Evolutionary conservation across 257 asterid species (phyloP).

Genomic region (Solanum lycopersicoides): DNA sequence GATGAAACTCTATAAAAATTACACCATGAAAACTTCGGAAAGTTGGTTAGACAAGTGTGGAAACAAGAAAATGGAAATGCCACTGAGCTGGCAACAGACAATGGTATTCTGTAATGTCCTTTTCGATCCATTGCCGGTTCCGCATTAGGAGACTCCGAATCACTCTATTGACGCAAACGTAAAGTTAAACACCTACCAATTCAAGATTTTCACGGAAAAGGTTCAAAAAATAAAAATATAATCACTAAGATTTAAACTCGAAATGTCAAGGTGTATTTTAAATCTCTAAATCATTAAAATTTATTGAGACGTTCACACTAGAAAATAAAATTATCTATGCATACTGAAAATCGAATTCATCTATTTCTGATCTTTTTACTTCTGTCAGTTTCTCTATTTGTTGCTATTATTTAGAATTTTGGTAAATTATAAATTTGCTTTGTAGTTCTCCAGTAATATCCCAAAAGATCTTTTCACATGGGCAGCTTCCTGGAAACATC

Average conservation of each 20-base stretch:
- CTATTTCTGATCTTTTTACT: neutral
- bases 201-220: neutral
- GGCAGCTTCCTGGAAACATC: neutral
- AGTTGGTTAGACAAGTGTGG: neutral
- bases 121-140: neutral
- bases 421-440: neutral
- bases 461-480: neutral
- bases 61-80: neutral
- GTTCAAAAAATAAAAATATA: neutral
- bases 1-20: neutral
- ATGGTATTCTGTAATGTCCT: neutral
- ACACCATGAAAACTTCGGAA: neutral
- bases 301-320: neutral
- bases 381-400: neutral
- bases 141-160: no score
- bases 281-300: neutral
- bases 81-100: neutral
- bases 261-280: neutral
- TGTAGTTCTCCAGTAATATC: neutral
- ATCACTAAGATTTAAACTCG: neutral
- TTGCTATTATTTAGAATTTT: neutral
- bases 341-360: neutral
- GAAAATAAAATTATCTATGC: neutral
- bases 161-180: neutral
- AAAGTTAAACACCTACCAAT: neutral